A percentile compares a stretch with the other conserved stretches of the same genome.
Evolutionary conservation across 2,329 filamentous ascomycete species (phyloP).

Genomic region (Xylaria multiplex): DNA sequence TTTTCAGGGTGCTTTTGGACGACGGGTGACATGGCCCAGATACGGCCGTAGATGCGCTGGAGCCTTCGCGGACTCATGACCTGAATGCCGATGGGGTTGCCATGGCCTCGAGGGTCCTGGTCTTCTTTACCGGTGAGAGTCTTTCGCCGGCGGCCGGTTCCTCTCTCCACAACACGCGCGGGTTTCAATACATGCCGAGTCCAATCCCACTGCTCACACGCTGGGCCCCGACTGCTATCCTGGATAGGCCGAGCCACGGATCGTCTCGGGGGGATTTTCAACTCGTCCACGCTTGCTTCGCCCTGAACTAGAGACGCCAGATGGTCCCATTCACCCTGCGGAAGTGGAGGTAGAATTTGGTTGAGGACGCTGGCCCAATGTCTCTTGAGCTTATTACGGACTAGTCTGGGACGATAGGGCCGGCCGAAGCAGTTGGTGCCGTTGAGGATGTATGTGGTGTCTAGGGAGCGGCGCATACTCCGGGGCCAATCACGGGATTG

Average conservation of each 20-base stretch:
- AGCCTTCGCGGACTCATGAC: slow-evolving; percentile 55
- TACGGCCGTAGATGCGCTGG: slow-evolving; percentile 54
- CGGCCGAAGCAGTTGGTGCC: slow-evolving; percentile 61
- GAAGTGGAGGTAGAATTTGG: slow-evolving; percentile 65
- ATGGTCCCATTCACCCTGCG: slow-evolving; percentile 64
- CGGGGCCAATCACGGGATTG: slow-evolving; percentile 45
- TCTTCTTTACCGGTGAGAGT: slow-evolving; percentile 52
- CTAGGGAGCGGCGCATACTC: slow-evolving; percentile 45
- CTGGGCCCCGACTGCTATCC: neutral
- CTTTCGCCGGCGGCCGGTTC: slow-evolving; percentile 50
- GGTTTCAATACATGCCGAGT: slow-evolving; percentile 53
- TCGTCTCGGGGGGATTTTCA: slow-evolving; percentile 53
- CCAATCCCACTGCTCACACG: slow-evolving; percentile 56
- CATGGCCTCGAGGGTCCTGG: slow-evolving; percentile 50
- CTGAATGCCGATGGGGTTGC: slow-evolving; percentile 49
- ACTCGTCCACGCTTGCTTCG: slow-evolving; percentile 50
- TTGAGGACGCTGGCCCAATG: slow-evolving; percentile 60
- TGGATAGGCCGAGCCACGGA: slow-evolving; percentile 42
- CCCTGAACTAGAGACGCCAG: slow-evolving; percentile 60
- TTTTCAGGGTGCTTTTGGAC: slow-evolving; percentile 49
- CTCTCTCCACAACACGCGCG: slow-evolving; percentile 53
- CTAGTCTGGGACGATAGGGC: slow-evolving; percentile 52
- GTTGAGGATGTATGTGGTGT: slow-evolving; percentile 54
- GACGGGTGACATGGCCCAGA: slow-evolving; percentile 48
- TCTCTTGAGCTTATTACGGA: slow-evolving; percentile 55